Conservation (phyloP, 805 yeast species). For the Kluyveromyces siamensis region DNA sequence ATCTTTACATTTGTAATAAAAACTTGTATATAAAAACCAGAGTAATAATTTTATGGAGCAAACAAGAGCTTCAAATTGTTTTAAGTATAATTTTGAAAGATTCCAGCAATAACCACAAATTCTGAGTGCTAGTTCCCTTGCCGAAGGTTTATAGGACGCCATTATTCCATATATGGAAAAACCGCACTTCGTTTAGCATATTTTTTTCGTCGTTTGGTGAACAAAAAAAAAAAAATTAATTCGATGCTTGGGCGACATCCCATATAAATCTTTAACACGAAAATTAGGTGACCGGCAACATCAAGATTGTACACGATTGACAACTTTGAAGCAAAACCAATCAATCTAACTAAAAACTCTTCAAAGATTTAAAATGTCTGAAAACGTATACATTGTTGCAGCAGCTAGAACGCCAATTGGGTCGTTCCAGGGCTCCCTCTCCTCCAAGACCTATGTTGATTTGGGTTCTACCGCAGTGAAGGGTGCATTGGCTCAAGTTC, state of each 20-base stretch:
- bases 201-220: not conserved
- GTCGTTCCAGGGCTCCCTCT: slow-evolving; percentile 76
- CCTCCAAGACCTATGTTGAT: slow-evolving; percentile 71
- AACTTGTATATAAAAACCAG: not conserved
- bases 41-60: not conserved
- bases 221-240: not conserved
- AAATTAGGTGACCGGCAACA: not conserved
- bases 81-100: too few species aligned
- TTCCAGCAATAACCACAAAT: too few species aligned
- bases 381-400: slow-evolving; percentile 77
- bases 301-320: not conserved
- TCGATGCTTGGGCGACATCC: not conserved
- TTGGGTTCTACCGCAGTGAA: slow-evolving; percentile 90
- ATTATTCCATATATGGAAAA: too few species aligned
- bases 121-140: too few species aligned
- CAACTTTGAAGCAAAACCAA: not conserved
- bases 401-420: slow-evolving; percentile 95
- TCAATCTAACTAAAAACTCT: not conserved
- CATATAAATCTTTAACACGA: not conserved
- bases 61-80: too few species aligned
- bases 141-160: too few species aligned
- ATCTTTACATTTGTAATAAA: too few species aligned
- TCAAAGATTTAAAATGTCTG: slow-evolving; percentile 19
- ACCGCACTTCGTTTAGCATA: not conserved
- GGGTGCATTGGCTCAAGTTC: slow-evolving; percentile 76